A percentile compares a stretch with the other conserved stretches of the same genome.
phyloP scores from a whole-genome alignment of 2,329 filamentous ascomycete species.

The Elsinoe necatrix region DNA sequence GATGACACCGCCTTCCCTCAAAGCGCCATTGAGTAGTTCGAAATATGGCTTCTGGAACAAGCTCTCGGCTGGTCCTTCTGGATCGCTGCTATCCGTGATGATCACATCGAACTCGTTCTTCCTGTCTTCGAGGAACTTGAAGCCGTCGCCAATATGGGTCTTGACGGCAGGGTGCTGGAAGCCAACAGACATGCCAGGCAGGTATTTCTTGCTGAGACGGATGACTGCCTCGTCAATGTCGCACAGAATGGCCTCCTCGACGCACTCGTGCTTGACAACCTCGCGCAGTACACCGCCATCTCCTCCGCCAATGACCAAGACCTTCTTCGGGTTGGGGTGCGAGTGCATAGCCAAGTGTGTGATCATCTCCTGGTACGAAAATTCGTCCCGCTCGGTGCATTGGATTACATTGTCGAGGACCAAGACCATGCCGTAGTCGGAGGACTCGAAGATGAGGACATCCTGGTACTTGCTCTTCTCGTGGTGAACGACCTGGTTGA shows the following conservation, averaged over 20 bases:
- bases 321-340: constrained; percentile 96
- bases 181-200: constrained; percentile 85
- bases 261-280: constrained; percentile 96
- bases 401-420: constrained; percentile 99
- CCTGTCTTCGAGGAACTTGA: constrained; percentile 95
- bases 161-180: constrained; percentile 87
- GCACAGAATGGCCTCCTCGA: constrained; percentile 93
- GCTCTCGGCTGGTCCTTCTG: constrained; percentile 89
- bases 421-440: constrained; percentile 89
- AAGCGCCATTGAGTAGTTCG: constrained; percentile 79
- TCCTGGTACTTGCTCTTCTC: constrained; percentile 99
- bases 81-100: constrained; percentile 97
- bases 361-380: constrained; percentile 99
- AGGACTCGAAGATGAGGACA: constrained; percentile 97
- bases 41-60: constrained; percentile 99
- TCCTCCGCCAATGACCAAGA: constrained; percentile 94
- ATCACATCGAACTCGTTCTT: constrained; percentile 98
- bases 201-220: constrained; percentile 95
- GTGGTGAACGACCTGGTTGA: constrained; percentile 96
- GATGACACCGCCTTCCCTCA: constrained; percentile 94
- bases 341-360: constrained; percentile 97
- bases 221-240: constrained; percentile 99
- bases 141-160: constrained; percentile 90
- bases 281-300: constrained; percentile 96
- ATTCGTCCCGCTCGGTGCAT: constrained; percentile 96